These are phyloP conservation scores for Neurospora pannonica DNA, from an alignment of 495 filamentous ascomycete genomes.

Conservation along the genomic window DNA sequence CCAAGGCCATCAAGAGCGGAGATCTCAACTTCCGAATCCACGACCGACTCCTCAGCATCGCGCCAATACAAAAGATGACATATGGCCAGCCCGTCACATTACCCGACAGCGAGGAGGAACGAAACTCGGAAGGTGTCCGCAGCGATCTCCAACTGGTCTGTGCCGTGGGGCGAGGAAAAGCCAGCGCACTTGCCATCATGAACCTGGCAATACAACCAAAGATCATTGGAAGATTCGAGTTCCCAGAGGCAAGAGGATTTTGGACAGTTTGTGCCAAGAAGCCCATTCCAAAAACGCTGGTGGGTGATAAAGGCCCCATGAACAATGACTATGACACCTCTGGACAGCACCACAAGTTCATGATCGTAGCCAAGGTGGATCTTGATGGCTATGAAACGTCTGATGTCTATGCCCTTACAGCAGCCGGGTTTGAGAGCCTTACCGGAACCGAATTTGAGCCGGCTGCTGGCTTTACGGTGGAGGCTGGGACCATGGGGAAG, in stretches of 20 bases:
- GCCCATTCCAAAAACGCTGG: conserved; percentile 43
- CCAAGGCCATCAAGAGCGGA: conserved; percentile 34
- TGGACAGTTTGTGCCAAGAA: conserved; percentile 57
- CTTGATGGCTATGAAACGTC: conserved; percentile 48
- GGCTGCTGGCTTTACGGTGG: conserved; percentile 72
- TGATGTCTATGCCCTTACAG: conserved; percentile 51
- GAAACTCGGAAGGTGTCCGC: conserved; percentile 31
- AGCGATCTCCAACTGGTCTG: conserved; percentile 62
- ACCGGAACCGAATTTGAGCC: conserved; percentile 77
- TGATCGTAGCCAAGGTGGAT: conserved; percentile 57
- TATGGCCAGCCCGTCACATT: conserved; percentile 44
- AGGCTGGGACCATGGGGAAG: conserved; percentile 66
- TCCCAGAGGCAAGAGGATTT: conserved; percentile 50
- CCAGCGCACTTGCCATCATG: conserved; percentile 63
- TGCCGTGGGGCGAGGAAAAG: conserved; percentile 57
- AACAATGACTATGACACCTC: conserved; percentile 40
- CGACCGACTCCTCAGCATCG: conserved; percentile 67
- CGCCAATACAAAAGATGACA: conserved; percentile 63
- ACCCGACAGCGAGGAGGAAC: conserved; percentile 33
- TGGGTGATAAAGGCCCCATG: conserved; percentile 40
- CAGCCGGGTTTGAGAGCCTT: conserved; percentile 54
- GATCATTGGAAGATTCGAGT: conserved; percentile 50
- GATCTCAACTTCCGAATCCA: conserved; percentile 67
- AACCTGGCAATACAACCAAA: conserved; percentile 64
- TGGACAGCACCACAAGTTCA: conserved; percentile 55